Percentiles rank a stretch among this genome's conserved stretches.
These are phyloP conservation scores for Cenchrus americanus DNA, from an alignment of 176 grass and related monocot genomes.

Conservation along the genomic window DNA sequence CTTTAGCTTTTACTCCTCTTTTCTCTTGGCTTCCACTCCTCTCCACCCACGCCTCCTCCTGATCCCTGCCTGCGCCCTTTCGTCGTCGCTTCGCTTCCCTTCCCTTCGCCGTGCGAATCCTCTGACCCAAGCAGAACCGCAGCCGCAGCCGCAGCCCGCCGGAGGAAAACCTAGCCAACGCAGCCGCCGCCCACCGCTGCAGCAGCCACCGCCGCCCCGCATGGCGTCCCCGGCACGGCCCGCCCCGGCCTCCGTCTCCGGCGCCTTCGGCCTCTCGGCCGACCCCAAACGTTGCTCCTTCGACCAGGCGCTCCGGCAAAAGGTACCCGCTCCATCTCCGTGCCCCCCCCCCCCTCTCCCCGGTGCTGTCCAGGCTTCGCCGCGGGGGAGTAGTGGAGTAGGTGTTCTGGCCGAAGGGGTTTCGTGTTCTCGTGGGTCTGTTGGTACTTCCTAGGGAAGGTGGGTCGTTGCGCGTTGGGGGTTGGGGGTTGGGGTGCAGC, in stretches of 20 bases:
- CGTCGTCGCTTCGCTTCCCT: slow-evolving; percentile 24
- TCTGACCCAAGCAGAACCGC: slow-evolving; percentile 3
- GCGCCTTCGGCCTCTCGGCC: slow-evolving; percentile 53
- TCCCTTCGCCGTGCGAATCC: background rate
- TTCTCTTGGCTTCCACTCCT: slow-evolving; percentile 31
- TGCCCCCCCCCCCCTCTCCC: background rate
- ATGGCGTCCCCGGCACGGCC: slow-evolving; percentile 61
- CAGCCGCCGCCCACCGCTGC: background rate
- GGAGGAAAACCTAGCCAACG: slow-evolving; percentile 40
- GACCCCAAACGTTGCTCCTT: slow-evolving; percentile 59
- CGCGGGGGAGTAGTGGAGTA: background rate
- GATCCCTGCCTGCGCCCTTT: background rate
- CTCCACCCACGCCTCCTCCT: slow-evolving; percentile 23
- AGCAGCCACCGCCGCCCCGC: background rate
- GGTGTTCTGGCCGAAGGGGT: too few relatives aligned
- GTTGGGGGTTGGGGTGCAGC: too few relatives aligned
- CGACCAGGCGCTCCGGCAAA: slow-evolving; percentile 51
- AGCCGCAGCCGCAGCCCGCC: background rate
- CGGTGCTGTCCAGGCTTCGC: background rate
- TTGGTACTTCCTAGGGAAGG: background rate
- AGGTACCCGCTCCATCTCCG: slow-evolving; percentile 36
- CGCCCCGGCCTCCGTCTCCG: slow-evolving; percentile 45
- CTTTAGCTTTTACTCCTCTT: slow-evolving; percentile 43
- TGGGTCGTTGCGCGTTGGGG: background rate
- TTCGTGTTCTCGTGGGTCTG: background rate